These are phyloP conservation scores for Debaryomyces psychrophilus DNA, from an alignment of 1,139 yeast genomes.

Conservation along the genomic window DNA sequence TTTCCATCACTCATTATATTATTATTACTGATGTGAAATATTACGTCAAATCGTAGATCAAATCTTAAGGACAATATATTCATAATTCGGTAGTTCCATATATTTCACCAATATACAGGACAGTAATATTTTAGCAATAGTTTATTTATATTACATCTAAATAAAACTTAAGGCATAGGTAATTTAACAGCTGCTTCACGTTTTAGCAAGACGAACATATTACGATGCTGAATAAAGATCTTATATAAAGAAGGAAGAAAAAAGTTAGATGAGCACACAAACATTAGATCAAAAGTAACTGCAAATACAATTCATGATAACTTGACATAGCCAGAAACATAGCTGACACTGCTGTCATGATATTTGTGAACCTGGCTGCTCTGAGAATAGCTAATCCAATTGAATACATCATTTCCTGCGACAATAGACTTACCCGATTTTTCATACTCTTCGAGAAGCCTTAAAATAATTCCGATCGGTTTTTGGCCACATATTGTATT, in stretches of 20 bases:
- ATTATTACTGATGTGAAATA: neutral
- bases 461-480: slow-evolving; percentile 70
- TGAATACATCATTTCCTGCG: slow-evolving; percentile 30
- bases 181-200: too few species aligned
- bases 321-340: slow-evolving; percentile 75
- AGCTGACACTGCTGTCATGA: slow-evolving; percentile 81
- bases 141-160: neutral
- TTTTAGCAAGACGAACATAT: too few species aligned
- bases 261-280: neutral
- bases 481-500: slow-evolving; percentile 95
- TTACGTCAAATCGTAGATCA: neutral
- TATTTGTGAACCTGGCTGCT: slow-evolving; percentile 57
- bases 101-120: neutral
- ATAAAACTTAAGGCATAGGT: neutral
- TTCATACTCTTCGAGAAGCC: slow-evolving; percentile 44
- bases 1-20: slow-evolving; percentile 46
- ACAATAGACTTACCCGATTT: slow-evolving; percentile 10
- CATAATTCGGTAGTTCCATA: slow-evolving; percentile 1
- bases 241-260: neutral
- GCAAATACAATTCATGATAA: neutral
- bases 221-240: neutral
- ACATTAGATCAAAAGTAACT: neutral
- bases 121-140: neutral
- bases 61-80: neutral
- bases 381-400: slow-evolving; percentile 86